A percentile compares a stretch with the other conserved stretches of the same genome.
These are phyloP conservation scores for Rhazya stricta DNA, from an alignment of 257 asterid species.

Conservation along the genomic window DNA sequence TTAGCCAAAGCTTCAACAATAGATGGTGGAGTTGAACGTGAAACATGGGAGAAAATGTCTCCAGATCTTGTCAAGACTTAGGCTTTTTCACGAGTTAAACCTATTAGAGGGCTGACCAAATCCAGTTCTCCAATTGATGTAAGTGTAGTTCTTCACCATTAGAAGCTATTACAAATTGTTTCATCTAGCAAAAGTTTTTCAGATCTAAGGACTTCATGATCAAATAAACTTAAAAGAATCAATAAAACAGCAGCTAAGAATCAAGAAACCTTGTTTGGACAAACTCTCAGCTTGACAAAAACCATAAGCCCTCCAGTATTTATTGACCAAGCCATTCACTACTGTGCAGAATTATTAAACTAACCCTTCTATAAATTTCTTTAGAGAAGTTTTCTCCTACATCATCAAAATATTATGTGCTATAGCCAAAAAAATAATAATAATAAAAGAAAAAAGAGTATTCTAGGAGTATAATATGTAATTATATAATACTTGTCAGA, in stretches of 20 bases:
- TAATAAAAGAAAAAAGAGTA: too few species aligned
- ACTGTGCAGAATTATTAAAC: neutral
- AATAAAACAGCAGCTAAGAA: neutral
- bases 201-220: neutral
- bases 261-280: neutral
- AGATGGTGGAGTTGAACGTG: too few species aligned
- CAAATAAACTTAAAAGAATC: too few species aligned
- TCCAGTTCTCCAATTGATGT: neutral
- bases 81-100: neutral
- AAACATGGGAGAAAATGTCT: too few species aligned
- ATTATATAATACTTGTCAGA: constrained; percentile 1
- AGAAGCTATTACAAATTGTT: neutral
- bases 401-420: too few species aligned
- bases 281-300: neutral
- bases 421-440: too few species aligned
- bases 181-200: neutral
- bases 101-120: neutral
- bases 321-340: neutral
- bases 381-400: neutral
- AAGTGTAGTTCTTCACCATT: neutral
- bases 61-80: too few species aligned
- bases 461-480: neutral
- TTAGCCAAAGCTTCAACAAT: too few species aligned
- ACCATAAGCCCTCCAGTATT: neutral
- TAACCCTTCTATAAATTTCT: neutral